phyloP scores from a whole-genome alignment of 345 rosid species.

The Isatis tinctoria region DNA sequence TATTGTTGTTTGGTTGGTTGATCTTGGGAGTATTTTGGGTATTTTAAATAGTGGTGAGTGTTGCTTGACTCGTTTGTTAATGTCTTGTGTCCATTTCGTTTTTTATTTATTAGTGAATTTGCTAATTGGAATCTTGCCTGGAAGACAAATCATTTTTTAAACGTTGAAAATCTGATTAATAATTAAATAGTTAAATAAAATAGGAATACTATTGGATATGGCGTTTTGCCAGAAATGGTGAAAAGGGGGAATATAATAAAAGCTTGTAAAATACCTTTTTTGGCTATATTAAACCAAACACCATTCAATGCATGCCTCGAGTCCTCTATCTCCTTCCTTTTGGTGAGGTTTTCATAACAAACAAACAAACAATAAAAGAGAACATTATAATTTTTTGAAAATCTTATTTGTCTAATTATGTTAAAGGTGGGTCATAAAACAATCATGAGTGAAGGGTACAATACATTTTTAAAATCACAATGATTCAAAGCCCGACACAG shows the following conservation, averaged over 20 bases:
- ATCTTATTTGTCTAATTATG: background rate
- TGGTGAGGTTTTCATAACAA: background rate
- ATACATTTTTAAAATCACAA: background rate
- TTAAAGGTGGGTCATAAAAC: background rate
- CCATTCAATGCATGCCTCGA: background rate
- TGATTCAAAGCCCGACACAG: constrained; percentile 8
- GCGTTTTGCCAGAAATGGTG: constrained; percentile 7
- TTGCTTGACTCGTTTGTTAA: background rate
- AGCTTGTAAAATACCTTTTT: constrained; percentile 15
- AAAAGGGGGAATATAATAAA: constrained; percentile 13
- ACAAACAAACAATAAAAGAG: background rate
- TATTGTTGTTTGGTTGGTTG: background rate
- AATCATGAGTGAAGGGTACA: constrained; percentile 15
- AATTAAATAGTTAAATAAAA: background rate
- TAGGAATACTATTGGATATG: background rate
- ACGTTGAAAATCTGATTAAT: background rate
- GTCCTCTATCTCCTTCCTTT: background rate
- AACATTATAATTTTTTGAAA: background rate
- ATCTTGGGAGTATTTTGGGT: background rate
- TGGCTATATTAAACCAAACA: constrained; percentile 12
- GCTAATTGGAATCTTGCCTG: constrained; percentile 1
- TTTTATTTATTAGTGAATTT: background rate
- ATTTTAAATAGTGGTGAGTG: constrained; percentile 8
- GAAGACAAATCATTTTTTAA: background rate
- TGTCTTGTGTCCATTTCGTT: background rate